Base-by-base conservation (phyloP, 495 filamentous ascomycete genomes). In the Aspergillus steynii region DNA sequence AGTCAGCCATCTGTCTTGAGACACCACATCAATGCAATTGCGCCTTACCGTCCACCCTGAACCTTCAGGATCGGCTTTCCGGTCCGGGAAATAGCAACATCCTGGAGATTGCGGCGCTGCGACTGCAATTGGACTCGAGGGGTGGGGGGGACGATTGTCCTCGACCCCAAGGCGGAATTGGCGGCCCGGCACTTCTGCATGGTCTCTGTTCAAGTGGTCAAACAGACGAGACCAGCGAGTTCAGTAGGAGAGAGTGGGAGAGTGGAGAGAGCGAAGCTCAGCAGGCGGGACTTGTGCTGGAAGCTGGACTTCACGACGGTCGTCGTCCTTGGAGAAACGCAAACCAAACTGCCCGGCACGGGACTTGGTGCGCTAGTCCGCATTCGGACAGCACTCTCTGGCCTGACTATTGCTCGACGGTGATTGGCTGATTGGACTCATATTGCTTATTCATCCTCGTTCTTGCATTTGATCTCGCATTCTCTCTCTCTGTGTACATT, bases 41-140 rank as follows among this genome's bases (percentile, higher is more conserved):
- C 48, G 55, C 84, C 37, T 81, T 74, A 94, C 92, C 90, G 85
- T 79, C 92, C 92, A 77, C 92, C 91, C 69, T 90, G 88, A 59
- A 85, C 77, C 72, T 91, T 87, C 70, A 95, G 77, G 60, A 96
- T 87, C 53, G 92, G 91, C 81, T 90, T 93, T 72, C 92, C 92
- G 50, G 92, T 96, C 65, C 92, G 81, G 58, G 91, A 89, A 70
- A 96, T 93, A 62, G 87, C 77, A 64, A 96, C 82, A 81, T 96
- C 92, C 69, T 89, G 88, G 61, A 95, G 74, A 67, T 72, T 76
- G 64, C 85, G 81, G 74, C 82, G 76, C 69, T 79, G 79, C 55
- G 74, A 61, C 55, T 78, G 75, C 65, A 75, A 74, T 68, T 78
- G 72, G 27, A 79, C 65, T 61, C 70, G 74, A 53, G 76, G 75